phyloP scores from a whole-genome alignment of 352 stramenopile genomes.

The Phytopythium aichiense region DNA sequence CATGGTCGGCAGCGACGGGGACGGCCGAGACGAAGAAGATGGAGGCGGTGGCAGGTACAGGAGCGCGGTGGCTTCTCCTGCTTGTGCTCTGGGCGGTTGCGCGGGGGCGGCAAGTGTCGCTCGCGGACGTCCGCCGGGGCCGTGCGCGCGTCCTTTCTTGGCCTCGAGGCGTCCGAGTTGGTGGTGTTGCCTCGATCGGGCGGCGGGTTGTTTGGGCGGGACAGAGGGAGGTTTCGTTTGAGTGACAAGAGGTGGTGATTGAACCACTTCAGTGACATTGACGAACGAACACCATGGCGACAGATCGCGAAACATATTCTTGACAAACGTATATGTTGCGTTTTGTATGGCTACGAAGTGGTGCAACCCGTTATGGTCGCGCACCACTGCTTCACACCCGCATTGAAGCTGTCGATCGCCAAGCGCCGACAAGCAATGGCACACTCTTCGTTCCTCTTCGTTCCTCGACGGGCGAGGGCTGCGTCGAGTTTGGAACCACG shows the following conservation, averaged over 20 bases:
- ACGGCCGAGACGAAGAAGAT: neutral
- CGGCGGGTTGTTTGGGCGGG: neutral
- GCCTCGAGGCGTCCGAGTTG: neutral
- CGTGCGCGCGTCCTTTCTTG: neutral
- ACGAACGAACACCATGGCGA: neutral
- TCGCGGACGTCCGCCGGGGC: neutral
- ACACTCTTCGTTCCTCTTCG: no score
- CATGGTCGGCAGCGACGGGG: slow-evolving; percentile 23
- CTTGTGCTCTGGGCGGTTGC: neutral
- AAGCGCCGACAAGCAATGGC: no score
- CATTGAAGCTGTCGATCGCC: no score
- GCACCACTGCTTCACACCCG: neutral
- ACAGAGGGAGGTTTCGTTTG: neutral
- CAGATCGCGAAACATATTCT: no score
- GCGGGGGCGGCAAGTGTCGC: neutral
- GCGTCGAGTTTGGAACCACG: no score
- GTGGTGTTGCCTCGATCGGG: neutral
- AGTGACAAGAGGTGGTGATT: neutral
- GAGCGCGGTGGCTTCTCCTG: neutral
- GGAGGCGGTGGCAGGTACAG: no score
- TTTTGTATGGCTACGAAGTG: neutral
- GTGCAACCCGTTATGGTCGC: neutral
- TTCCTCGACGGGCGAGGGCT: no score
- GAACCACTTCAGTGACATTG: neutral
- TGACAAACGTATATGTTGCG: neutral